These are phyloP conservation scores for Crucihimalaya himalaica DNA, from an alignment of 345 rosid genomes.

Conservation along the genomic window DNA sequence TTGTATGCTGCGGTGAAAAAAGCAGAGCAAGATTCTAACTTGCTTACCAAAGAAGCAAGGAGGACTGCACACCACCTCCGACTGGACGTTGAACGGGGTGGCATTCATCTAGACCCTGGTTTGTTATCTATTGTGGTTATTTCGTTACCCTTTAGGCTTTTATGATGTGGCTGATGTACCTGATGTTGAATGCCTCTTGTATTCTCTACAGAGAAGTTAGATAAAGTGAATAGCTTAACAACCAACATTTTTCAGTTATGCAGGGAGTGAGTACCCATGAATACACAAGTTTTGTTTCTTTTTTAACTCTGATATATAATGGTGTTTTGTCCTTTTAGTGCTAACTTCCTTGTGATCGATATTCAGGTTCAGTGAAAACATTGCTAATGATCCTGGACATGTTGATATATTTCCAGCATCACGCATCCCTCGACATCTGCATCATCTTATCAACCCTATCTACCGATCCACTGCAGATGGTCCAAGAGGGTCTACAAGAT, in stretches of 20 bases:
- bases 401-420: conserved; percentile 82
- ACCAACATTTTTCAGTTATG: conserved; percentile 60
- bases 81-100: conserved; percentile 88
- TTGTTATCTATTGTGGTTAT: conserved; percentile 19
- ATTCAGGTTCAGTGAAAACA: conserved; percentile 78
- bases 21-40: conserved; percentile 69
- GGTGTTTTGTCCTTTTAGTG: neutral
- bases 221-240: conserved; percentile 73
- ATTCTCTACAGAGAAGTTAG: conserved; percentile 67
- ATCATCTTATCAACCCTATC: conserved; percentile 63
- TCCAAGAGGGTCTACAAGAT: conserved; percentile 44
- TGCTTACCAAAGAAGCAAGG: conserved; percentile 73
- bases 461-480: conserved; percentile 41
- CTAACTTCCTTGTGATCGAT: conserved; percentile 25
- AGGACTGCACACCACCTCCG: conserved; percentile 78
- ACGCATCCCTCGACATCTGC: conserved; percentile 68
- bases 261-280: conserved; percentile 65
- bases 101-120: conserved; percentile 88
- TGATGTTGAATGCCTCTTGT: conserved; percentile 16
- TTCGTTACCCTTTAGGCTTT: conserved; percentile 11
- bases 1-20: conserved; percentile 81
- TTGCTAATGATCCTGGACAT: conserved; percentile 71
- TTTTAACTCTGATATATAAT: neutral
- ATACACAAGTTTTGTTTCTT: neutral
- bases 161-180: conserved; percentile 3